These are phyloP conservation scores for Taiwanofungus camphoratus DNA, from an alignment of 1,284 basidiomycete genomes.

Conservation along the genomic window DNA sequence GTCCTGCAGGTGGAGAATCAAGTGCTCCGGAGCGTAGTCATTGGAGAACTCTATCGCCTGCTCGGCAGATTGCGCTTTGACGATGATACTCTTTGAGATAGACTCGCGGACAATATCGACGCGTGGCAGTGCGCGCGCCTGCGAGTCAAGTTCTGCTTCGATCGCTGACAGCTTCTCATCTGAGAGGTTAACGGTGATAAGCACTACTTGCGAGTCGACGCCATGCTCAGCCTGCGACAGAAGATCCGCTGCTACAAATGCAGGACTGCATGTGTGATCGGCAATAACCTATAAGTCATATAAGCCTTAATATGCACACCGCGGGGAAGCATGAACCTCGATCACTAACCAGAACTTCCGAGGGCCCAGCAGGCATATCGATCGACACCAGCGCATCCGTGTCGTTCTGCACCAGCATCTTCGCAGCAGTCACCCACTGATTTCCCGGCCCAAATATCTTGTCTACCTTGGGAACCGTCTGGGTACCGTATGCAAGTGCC, in stretches of 20 bases:
- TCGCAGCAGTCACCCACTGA: conserved; percentile 99
- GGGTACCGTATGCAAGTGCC: conserved; percentile 94
- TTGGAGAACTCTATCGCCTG: conserved; percentile 90
- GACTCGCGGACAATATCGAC: conserved; percentile 91
- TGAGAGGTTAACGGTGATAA: conserved; percentile 76
- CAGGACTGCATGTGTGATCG: conserved; percentile 79
- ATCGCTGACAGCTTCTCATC: conserved; percentile 64
- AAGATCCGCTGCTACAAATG: conserved; percentile 94
- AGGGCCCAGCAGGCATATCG: conserved; percentile 99
- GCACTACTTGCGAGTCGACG: conserved; percentile 95
- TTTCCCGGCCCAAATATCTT: conserved; percentile 99
- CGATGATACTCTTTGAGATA: conserved; percentile 88
- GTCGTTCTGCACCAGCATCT: conserved; percentile 99
- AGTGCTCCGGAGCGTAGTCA: conserved; percentile 96
- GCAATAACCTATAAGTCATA: conserved; percentile 72
- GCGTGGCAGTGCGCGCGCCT: conserved; percentile 83
- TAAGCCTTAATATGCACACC: background rate
- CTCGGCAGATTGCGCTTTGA: conserved; percentile 61
- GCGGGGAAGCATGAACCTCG: background rate
- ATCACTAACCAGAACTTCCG: conserved; percentile 84
- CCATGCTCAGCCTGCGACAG: conserved; percentile 98
- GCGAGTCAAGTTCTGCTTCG: conserved; percentile 82
- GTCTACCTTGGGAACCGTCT: conserved; percentile 97
- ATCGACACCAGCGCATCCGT: conserved; percentile 96
- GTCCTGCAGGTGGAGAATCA: conserved; percentile 83